Evolutionary conservation across 2,329 filamentous ascomycete genomes (phyloP), one percentile per base, ranked within the genome.

Genomic region (Grosmannia clavigera): DNA sequence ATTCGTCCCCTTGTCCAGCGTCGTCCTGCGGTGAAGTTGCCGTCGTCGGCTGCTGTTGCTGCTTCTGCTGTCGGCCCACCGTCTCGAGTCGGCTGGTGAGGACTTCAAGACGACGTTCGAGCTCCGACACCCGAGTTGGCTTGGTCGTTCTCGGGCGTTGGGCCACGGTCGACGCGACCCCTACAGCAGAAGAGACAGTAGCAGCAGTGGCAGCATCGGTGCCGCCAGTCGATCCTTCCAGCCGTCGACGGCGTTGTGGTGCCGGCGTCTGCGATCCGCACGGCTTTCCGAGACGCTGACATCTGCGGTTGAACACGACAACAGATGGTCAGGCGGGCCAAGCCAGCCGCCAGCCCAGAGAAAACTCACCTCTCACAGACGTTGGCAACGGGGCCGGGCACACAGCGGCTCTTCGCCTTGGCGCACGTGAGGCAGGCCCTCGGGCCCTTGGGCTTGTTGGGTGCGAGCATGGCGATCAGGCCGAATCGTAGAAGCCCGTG

Each of bases 381-480:
- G 59, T 70, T 69, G 40, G 68, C 70, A 16, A 68, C 67, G 11
- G 74, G 72, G 3, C 77, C 74, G 0, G 75, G 70, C 31, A 78
- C 74, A 53, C 78, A 80, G 65, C 77, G 71, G 35, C 76, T 74
- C 66, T 80, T 80, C n/a, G 78, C 78, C 64, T 75, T 78, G 61
- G 78, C 78, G 65, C 78, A 80, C 1, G 76, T 78, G 1, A 71
- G 71, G 65, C 78, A 80, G 52, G 78, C 78, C 64, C 76, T 75
- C 3, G 78, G 77, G 14, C 77, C 77, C 62, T 74, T 77, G 64
- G 58, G 61, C 50, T 60, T 60, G 60, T 7, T 59, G 29, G 46
- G 25, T 0, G 46, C 22, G n/a, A 62, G 38, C 56, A 61, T 61
- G 5, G 9, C 7, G n/a, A 3, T 31, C 22, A 16, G 16, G 25